phyloP scores from a whole-genome alignment of 352 stramenopile genomes.

The Globisporangium cederbergense region DNA sequence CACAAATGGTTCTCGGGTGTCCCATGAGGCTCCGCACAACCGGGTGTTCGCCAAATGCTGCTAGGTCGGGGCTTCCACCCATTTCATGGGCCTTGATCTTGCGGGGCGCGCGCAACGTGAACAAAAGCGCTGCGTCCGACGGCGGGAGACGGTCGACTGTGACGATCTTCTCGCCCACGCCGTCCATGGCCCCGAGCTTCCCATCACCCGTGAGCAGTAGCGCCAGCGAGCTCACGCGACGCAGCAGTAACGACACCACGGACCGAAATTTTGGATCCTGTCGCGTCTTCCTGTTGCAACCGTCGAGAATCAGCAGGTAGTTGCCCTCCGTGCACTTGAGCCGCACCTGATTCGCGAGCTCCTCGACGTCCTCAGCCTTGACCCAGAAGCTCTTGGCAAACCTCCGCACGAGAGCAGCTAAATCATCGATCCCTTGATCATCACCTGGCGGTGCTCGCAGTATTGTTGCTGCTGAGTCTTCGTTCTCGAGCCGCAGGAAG shows the following conservation, averaged over 20 bases:
- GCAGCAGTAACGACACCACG: constrained; percentile 48
- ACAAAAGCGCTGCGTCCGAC: constrained; percentile 63
- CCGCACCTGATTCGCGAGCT: constrained; percentile 54
- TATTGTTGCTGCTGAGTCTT: constrained; percentile 7
- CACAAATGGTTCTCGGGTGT: constrained; percentile 71
- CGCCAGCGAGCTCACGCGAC: constrained; percentile 57
- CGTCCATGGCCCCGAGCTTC: constrained; percentile 75
- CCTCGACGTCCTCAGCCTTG: constrained; percentile 24
- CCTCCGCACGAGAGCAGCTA: constrained; percentile 16
- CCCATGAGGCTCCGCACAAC: constrained; percentile 61
- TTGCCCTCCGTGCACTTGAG: constrained; percentile 39
- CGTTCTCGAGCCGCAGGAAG: constrained; percentile 51
- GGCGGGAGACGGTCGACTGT: constrained; percentile 59
- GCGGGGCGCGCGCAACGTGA: constrained; percentile 68
- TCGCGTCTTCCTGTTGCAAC: constrained; percentile 54
- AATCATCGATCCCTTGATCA: background rate
- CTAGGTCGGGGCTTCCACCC: constrained; percentile 60
- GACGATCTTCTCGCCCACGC: constrained; percentile 79
- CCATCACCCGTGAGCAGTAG: constrained; percentile 67
- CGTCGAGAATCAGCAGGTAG: constrained; percentile 75
- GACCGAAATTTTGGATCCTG: constrained; percentile 42
- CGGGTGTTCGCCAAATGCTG: constrained; percentile 54
- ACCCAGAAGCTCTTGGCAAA: constrained; percentile 42
- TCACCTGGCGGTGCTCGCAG: background rate
- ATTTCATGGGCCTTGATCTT: constrained; percentile 80